Evolutionary conservation across 176 grass and related monocot genomes (phyloP).

Genomic region (Poa annua): DNA sequence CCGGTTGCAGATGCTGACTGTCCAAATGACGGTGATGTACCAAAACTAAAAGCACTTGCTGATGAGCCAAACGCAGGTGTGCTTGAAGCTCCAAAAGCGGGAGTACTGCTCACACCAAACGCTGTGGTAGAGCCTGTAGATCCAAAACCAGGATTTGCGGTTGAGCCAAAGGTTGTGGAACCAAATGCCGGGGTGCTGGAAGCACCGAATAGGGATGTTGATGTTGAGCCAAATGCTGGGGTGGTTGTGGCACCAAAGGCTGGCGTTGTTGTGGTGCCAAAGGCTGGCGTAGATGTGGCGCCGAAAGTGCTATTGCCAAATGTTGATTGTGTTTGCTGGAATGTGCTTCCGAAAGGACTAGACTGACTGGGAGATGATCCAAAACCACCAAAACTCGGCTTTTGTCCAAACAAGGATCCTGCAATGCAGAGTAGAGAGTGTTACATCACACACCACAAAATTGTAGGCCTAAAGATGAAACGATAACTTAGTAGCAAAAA

Average conservation of each 20-base stretch:
- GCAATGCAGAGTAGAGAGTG: constrained; percentile 10
- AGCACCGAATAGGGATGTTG: constrained; percentile 66
- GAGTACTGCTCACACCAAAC: constrained; percentile 65
- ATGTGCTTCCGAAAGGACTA: constrained; percentile 71
- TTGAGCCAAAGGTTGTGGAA: constrained; percentile 66
- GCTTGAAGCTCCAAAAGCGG: constrained; percentile 67
- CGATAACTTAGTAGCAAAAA: neutral
- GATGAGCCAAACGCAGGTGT: constrained; percentile 71
- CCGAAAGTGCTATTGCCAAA: constrained; percentile 80
- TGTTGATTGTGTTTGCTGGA: constrained; percentile 83
- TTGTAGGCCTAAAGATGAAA: constrained; percentile 11
- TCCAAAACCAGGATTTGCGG: constrained; percentile 62
- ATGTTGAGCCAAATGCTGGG: constrained; percentile 73
- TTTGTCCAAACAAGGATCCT: constrained; percentile 96
- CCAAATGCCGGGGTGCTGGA: constrained; percentile 70
- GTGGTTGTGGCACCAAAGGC: constrained; percentile 59
- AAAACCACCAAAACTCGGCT: constrained; percentile 84
- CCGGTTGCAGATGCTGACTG: constrained; percentile 66
- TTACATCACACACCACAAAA: constrained; percentile 10
- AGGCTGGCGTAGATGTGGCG: constrained; percentile 53
- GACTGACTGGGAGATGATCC: constrained; percentile 82
- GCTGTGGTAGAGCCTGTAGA: constrained; percentile 55
- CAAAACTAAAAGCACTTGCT: constrained; percentile 72
- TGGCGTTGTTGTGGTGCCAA: constrained; percentile 55
- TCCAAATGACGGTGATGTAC: constrained; percentile 69